A percentile compares a stretch with the other conserved stretches of the same genome.
Evolutionary conservation across 352 stramenopile genomes (phyloP).

Genomic region (Peronospora tabacina): DNA sequence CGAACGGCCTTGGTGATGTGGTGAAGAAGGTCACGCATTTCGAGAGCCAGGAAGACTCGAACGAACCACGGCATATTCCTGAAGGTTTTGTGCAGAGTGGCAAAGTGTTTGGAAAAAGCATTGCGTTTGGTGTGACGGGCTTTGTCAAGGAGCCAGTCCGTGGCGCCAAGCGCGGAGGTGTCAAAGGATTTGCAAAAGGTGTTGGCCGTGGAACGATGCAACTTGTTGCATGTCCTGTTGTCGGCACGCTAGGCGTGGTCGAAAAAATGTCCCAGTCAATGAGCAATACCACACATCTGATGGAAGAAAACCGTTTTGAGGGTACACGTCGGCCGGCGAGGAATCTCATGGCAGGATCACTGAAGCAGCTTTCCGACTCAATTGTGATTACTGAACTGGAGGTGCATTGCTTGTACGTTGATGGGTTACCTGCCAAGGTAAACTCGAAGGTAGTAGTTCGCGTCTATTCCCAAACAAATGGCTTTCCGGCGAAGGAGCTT

Average conservation of each 20-base stretch:
- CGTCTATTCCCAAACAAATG: conserved; percentile 46
- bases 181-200: conserved; percentile 81
- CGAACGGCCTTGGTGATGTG: conserved; percentile 76
- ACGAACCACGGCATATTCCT: conserved; percentile 65
- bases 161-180: conserved; percentile 56
- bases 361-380: conserved; percentile 74
- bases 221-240: conserved; percentile 70
- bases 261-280: conserved; percentile 81
- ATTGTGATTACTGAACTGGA: conserved; percentile 85
- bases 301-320: conserved; percentile 75
- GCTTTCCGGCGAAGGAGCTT: conserved; percentile 40
- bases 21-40: conserved; percentile 81
- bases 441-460: conserved; percentile 66
- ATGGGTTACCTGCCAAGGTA: conserved; percentile 56
- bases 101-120: conserved; percentile 67
- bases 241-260: conserved; percentile 71
- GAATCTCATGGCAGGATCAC: conserved; percentile 40
- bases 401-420: conserved; percentile 61
- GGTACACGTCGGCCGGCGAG: conserved; percentile 67
- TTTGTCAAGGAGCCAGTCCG: conserved; percentile 81
- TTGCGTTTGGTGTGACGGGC: conserved; percentile 63
- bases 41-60: conserved; percentile 64
- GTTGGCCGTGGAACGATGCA: conserved; percentile 71
- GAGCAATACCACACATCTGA: conserved; percentile 80
- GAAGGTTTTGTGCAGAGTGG: conserved; percentile 70